Percentiles rank a stretch among this genome's conserved stretches.
Conservation (phyloP, 257 asterid genomes). For the Forsythia viridissima region DNA sequence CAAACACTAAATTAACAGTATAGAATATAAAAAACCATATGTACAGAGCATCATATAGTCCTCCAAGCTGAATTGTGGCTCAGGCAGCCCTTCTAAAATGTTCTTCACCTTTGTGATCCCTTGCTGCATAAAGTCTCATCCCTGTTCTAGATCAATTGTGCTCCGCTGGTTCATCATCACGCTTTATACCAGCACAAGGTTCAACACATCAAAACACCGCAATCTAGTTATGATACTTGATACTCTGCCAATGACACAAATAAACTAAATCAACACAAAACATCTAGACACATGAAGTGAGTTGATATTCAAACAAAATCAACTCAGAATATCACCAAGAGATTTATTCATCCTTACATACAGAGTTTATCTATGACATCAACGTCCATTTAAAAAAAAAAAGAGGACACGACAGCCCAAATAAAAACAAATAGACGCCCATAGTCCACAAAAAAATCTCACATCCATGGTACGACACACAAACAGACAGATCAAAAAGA, state of each 20-base stretch:
- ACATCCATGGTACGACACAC: too few species aligned
- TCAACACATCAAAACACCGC: constrained; percentile 22
- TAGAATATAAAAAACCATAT: constrained; percentile 38
- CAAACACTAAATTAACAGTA: neutral
- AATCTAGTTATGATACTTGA: constrained; percentile 1
- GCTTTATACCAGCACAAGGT: constrained; percentile 21
- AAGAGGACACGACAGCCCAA: too few species aligned
- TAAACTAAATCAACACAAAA: neutral
- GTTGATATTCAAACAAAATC: neutral
- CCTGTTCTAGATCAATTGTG: constrained; percentile 80
- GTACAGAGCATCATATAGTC: constrained; percentile 93
- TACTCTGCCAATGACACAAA: constrained; percentile 26
- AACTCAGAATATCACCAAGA: neutral
- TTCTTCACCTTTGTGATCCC: constrained; percentile 86
- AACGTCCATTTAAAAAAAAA: neutral
- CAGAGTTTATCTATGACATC: neutral
- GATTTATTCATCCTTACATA: neutral
- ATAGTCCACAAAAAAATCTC: too few species aligned
- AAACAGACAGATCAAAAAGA: too few species aligned
- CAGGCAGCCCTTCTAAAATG: constrained; percentile 86
- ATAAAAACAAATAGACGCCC: too few species aligned
- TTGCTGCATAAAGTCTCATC: constrained; percentile 90
- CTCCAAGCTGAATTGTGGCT: constrained; percentile 88
- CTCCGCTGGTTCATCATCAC: constrained; percentile 73
- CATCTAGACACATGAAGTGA: neutral